phyloP scores from a whole-genome alignment of 148 eudicot species.

The Vaccinium macrocarpon region DNA sequence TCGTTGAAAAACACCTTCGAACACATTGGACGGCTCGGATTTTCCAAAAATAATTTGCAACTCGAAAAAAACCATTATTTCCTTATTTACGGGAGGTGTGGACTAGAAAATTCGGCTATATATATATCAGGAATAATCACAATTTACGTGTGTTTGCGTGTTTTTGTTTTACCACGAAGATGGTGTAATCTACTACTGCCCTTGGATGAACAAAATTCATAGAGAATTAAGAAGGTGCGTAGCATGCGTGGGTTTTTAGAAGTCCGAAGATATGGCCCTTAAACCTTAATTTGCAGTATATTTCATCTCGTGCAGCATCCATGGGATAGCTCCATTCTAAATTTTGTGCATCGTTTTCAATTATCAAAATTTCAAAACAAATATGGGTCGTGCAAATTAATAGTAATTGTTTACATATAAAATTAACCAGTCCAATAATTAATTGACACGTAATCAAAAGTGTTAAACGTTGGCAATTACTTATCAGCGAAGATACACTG shows the following conservation, averaged over 20 bases:
- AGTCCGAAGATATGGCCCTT: background rate
- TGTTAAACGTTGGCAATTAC: too few species aligned
- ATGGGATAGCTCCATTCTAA: background rate
- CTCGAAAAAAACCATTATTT: too few species aligned
- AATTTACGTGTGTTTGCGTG: background rate
- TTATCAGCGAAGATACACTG: too few species aligned
- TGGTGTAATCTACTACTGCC: background rate
- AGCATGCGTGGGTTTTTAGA: background rate
- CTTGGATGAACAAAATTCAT: background rate
- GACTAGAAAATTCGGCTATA: too few species aligned
- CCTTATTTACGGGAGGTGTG: too few species aligned
- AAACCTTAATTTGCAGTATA: background rate
- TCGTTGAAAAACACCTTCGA: too few species aligned
- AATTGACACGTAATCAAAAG: too few species aligned
- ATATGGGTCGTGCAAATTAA: too few species aligned
- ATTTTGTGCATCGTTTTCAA: background rate
- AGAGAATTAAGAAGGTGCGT: background rate
- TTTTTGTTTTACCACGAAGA: background rate
- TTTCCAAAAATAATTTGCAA: too few species aligned
- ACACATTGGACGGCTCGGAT: too few species aligned
- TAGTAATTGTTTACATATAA: too few species aligned
- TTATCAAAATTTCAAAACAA: background rate
- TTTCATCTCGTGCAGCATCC: background rate
- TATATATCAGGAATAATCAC: background rate
- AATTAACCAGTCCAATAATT: too few species aligned